Evolutionary conservation across 176 grass and related monocot species (phyloP), one percentile per base, ranked within the genome.

Genomic region (Dendrocalamus sinicus): DNA sequence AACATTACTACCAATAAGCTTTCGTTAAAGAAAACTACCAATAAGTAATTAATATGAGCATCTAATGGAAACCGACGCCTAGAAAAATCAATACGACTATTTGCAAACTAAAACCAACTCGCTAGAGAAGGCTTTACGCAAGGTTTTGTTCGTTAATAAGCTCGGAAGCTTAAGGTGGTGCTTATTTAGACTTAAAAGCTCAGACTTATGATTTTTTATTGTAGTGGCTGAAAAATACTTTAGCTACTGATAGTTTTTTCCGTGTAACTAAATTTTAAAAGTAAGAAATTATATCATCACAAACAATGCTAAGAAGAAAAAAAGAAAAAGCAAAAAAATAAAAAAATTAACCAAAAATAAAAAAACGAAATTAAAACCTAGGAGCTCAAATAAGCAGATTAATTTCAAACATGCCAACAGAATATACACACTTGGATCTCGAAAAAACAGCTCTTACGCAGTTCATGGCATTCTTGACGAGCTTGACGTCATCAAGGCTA

Each of bases 401-500:
- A n/a, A n/a, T 3, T 58, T 22, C 8, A 58, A 58, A 58, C 19
- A 22, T 9, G 59, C n/a, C 59, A 24, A 24, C 10, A 62, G 60
- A 62, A 69, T 9, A 68, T 68, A n/a, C 16, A 14, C 44, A 14
- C 8, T 4, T 0, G 26, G 72, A 75, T 20, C 15, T 28, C 4
- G 37, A 24, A 39, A 44, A 45, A 67, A 73, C 4, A 44, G 70
- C 1, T 43, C 89, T 86, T 93, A 95, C 93, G 71, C 93, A 94
- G 57, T 85, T 76, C 89, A 95, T 92, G 72, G 68, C 86, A 67
- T 91, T 90, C 81, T 95, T 95, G 81, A 95, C 80, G 72, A 70
- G 63, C 81, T 95, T 98, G 85, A 98, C 68, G 73, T 98, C 90
- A 72, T 94, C 88, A 1, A 95, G 84, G 80, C 74, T 90, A 37